Evolutionary conservation across 2,329 filamentous ascomycete genomes (phyloP), one percentile per base, ranked within the genome.

Genomic region (Knoxdaviesia proteae): DNA sequence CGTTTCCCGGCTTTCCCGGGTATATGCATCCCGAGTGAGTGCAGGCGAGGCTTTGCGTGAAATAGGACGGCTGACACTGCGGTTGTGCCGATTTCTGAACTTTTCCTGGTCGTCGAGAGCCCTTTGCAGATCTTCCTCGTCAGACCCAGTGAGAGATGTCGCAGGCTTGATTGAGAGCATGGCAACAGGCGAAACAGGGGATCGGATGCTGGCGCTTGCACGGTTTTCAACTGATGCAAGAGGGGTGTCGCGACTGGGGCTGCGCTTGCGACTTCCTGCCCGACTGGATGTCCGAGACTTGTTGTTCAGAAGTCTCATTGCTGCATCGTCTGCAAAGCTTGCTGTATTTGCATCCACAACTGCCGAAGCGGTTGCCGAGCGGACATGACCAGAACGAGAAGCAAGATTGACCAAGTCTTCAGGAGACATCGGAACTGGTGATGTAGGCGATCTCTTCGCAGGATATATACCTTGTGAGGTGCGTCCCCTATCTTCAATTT

Each of bases 381-480:
- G 20, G 20, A 20, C 20, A 20, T 20, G 20, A 3, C 20, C 20
- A 20, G 2, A 20, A 3, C 20, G 20, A 20, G 20, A 20, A 20
- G 2, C 20, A 2, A 80, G 58, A 50, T 71, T 77, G 53, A 75
- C 73, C 46, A 83, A 56, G 52, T 94, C 86, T 51, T 94, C 84
- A 0, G 86, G 86, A 3, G 87, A 93, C 87, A 94, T 94, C 3
- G 87, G 84, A 2, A 94, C 71, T 0, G 88, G 88, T 0, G 88
- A 94, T 2, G 84, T 92, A 1, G 88, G 88, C 1, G 88, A 94
- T 29, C 82, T 71, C 59, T 94, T 11, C 80, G 74, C 53, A 76
- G 80, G 47, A 80, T 61, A 84, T 48, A 77, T 79, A 29, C 78
- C 71, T 20, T 20, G 20, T 20, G 20, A 3, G 20, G 20, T 20